These are phyloP conservation scores for Insectozyma bohioensis DNA, from an alignment of 1,139 yeast species.

Conservation along the genomic window DNA sequence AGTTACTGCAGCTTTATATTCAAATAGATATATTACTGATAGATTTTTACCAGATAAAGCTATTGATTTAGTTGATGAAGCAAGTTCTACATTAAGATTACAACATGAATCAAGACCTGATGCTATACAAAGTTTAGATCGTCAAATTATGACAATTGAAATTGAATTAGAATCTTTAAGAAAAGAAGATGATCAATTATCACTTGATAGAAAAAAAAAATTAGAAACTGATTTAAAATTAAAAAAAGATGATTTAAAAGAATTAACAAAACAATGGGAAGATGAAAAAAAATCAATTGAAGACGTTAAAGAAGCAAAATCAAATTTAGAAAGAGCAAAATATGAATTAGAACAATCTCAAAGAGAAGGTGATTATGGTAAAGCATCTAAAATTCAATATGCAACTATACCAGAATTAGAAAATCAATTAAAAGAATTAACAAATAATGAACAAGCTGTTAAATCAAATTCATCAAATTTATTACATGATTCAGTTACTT, in stretches of 20 bases:
- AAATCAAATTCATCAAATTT: slow-evolving; percentile 30
- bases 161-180: slow-evolving; percentile 91
- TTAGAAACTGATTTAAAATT: slow-evolving; percentile 63
- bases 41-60: slow-evolving; percentile 94
- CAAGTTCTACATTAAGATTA: slow-evolving; percentile 88
- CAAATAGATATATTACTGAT: slow-evolving; percentile 90
- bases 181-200: slow-evolving; percentile 86
- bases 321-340: slow-evolving; percentile 79
- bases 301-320: slow-evolving; percentile 72
- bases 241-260: slow-evolving; percentile 63
- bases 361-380: slow-evolving; percentile 81
- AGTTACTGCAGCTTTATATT: slow-evolving; percentile 89
- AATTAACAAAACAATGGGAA: slow-evolving; percentile 85
- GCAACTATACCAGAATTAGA: slow-evolving; percentile 81
- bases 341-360: slow-evolving; percentile 80
- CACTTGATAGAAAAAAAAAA: slow-evolving; percentile 66
- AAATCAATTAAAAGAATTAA: slow-evolving; percentile 45
- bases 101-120: slow-evolving; percentile 98
- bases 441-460: slow-evolving; percentile 30
- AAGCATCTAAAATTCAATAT: slow-evolving; percentile 88
- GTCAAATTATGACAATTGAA: slow-evolving; percentile 89
- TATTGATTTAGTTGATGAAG: slow-evolving; percentile 94
- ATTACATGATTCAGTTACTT: slow-evolving; percentile 88
- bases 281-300: slow-evolving; percentile 75
- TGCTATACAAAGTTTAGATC: slow-evolving; percentile 83